Base-by-base conservation (phyloP, 495 filamentous ascomycete genomes). In the Cercophora scortea region DNA sequence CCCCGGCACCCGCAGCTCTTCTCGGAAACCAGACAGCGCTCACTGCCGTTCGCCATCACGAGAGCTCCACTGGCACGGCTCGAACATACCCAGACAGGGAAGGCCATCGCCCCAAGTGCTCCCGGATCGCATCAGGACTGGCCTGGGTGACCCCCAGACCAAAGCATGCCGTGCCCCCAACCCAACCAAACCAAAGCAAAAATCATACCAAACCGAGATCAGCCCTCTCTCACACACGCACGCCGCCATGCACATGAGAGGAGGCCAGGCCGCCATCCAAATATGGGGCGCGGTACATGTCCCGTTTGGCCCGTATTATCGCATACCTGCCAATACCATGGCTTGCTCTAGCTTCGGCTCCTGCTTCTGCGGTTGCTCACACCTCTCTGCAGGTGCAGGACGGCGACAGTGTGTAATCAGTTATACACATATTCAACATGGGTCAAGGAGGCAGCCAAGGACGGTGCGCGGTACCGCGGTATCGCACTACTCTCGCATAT, bases 81-180 rank as follows among this genome's bases (percentile, higher is more conserved):
- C 39, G 55, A 50, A 8, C 25, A 34, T 4, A 16, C 59, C 59
- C 56, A 55, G 52, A 62, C 47, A 47, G 59, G 59, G 51, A 61
- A 58, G 52, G 47, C 50, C 52, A 56, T 57, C 54, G 51, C 50
- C 46, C 53, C 55, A 38, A 55, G 49, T 53, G 56, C 38, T 42
- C 59, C 54, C 54, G 54, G 51, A 57, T 54, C 47, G 51, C 53
- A 53, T 45, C 59, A 59, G 49, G 54, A 64, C 55, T 61, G 61
- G 61, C 56, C 51, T 57, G 39, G 32, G 42, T 52, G 50, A 41
- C 35, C 45, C 45, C 48, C 45, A 46, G 25, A 38, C 25, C 34
- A 51, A 51, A 56, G 46, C 50, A 53, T 41, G 43, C 38, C 32
- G 43, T 47, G 34, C 25, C 35, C 43, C 35, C 45, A 32, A 35